phyloP scores from a whole-genome alignment of 352 stramenopile species.

The Phytophthora cryptogea region DNA sequence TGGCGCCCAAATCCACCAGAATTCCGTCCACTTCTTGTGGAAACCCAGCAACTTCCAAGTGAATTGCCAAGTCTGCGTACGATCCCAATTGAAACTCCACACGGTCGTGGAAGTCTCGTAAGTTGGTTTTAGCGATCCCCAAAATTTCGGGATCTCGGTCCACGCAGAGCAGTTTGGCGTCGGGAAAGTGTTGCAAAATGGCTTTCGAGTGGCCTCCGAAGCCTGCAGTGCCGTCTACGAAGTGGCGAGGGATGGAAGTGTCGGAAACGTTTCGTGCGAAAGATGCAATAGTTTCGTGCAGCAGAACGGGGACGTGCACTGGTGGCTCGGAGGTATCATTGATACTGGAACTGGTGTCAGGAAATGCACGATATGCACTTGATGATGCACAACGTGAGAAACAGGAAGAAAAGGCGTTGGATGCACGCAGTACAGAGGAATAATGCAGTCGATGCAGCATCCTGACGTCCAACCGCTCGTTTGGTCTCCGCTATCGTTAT shows the following conservation, averaged over 20 bases:
- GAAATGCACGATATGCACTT: conserved; percentile 3
- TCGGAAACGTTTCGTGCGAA: conserved; percentile 28
- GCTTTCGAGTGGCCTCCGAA: conserved; percentile 72
- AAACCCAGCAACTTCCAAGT: conserved; percentile 49
- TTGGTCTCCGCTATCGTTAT: conserved; percentile 16
- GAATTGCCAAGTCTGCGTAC: conserved; percentile 53
- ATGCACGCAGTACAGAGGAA: conserved; percentile 2
- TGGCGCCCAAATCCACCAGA: conserved; percentile 79
- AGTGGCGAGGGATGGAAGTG: conserved; percentile 35
- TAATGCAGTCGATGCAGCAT: conserved; percentile 13
- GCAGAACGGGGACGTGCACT: conserved; percentile 62
- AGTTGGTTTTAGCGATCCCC: conserved; percentile 51
- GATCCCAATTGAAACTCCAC: conserved; percentile 66
- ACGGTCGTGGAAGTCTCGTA: conserved; percentile 49
- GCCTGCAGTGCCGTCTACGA: conserved; percentile 77
- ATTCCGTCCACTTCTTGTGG: conserved; percentile 63
- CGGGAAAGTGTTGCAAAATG: conserved; percentile 51
- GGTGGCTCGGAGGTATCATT: conserved; percentile 13
- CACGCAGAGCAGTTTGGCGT: conserved; percentile 72
- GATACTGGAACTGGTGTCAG: conserved; percentile 1
- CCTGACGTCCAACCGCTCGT: conserved; percentile 7
- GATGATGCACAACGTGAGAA: conserved; percentile 3
- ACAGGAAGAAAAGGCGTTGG: conserved; percentile 2
- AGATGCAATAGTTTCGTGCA: conserved; percentile 53
- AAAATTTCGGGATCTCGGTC: conserved; percentile 81